A percentile compares a stretch with the other conserved stretches of the same genome.
These are phyloP conservation scores for Thamnidium elegans DNA, from an alignment of 192 early-diverging fungal species.

Conservation along the genomic window DNA sequence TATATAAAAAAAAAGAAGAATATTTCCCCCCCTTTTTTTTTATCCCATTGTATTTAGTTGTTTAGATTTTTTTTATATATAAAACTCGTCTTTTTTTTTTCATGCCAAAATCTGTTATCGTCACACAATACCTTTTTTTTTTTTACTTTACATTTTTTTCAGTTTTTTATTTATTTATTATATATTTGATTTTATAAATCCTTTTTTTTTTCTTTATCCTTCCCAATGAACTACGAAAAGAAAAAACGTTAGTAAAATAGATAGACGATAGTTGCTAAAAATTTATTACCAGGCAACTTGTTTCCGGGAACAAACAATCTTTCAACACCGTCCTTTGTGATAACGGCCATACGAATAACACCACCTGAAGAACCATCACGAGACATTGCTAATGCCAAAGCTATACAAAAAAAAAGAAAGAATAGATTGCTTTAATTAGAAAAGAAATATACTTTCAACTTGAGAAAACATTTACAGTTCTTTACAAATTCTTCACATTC, in stretches of 20 bases:
- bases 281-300: conserved; percentile 56
- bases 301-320: conserved; percentile 83
- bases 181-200: not conserved
- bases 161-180: not conserved
- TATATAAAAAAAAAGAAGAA: too few relatives aligned
- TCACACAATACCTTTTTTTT: too few relatives aligned
- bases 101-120: too few relatives aligned
- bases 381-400: conserved; percentile 89
- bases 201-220: conserved; percentile 7
- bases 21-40: too few relatives aligned
- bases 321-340: conserved; percentile 88
- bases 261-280: not conserved
- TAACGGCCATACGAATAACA: conserved; percentile 89
- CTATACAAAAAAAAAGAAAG: conserved; percentile 35
- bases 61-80: not conserved
- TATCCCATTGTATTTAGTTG: too few relatives aligned
- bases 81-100: too few relatives aligned
- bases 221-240: conserved; percentile 24
- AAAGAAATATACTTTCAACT: not conserved
- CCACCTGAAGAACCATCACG: conserved; percentile 98
- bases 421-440: not conserved
- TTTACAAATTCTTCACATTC: conserved; percentile 92
- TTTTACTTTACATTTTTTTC: too few relatives aligned
- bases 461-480: conserved; percentile 66
- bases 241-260: not conserved